Evolutionary conservation across 2,329 filamentous ascomycete genomes (phyloP).

Genomic region (Xylariaceae sp.): DNA sequence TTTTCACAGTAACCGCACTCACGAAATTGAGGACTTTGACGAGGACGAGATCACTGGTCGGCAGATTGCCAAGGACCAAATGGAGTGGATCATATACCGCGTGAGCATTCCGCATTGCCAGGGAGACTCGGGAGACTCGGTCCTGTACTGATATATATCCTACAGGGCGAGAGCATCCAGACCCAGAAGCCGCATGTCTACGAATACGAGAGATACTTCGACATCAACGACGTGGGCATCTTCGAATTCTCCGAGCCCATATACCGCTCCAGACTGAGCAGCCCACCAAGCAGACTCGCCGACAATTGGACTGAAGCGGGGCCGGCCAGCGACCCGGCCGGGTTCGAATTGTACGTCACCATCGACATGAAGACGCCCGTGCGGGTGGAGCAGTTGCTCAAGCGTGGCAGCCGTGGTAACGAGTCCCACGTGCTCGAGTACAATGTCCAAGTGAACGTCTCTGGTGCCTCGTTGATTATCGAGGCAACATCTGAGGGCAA

Average conservation of each 20-base stretch:
- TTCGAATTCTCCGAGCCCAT: conserved; percentile 8
- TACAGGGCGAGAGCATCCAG: conserved; percentile 8
- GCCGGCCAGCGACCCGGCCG: background rate
- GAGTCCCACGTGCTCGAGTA: conserved; percentile 3
- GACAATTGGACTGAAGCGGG: conserved; percentile 1
- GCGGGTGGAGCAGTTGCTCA: conserved; percentile 6
- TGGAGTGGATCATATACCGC: conserved; percentile 8
- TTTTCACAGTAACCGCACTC: background rate
- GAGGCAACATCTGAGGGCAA: conserved; percentile 2
- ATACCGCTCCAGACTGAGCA: conserved; percentile 1
- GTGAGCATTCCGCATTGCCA: background rate
- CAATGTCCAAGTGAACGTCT: conserved; percentile 9
- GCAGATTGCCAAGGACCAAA: conserved; percentile 5
- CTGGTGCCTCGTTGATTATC: conserved; percentile 4
- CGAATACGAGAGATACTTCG: conserved; percentile 7
- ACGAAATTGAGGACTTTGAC: background rate
- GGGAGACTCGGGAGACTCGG: background rate
- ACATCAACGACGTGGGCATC: conserved; percentile 3
- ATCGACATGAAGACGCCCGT: conserved; percentile 11
- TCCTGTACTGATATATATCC: background rate
- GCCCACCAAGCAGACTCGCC: conserved; percentile 1
- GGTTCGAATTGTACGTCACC: conserved; percentile 2
- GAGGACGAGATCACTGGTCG: conserved; percentile 2
- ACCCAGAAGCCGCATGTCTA: background rate
- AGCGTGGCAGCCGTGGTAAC: background rate